phyloP scores from a whole-genome alignment of 2,329 filamentous ascomycete genomes.

The Sclerotinia nivalis region DNA sequence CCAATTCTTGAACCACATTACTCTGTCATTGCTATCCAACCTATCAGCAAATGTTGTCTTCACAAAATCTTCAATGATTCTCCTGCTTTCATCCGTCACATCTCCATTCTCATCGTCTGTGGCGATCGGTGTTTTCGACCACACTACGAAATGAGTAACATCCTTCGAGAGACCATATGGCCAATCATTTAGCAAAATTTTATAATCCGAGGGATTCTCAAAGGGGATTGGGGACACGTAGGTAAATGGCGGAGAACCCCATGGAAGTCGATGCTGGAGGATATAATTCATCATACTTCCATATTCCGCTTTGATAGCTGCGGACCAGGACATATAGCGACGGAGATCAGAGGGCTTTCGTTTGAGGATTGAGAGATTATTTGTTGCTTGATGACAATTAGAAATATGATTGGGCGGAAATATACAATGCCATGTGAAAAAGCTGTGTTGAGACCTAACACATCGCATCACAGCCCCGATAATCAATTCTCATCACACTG shows the following conservation, averaged over 20 bases:
- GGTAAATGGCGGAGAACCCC: conserved; percentile 62
- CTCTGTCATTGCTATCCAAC: conserved; percentile 52
- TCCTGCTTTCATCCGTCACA: conserved; percentile 66
- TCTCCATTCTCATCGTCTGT: conserved; percentile 71
- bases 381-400: conserved; percentile 45
- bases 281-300: conserved; percentile 81
- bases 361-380: conserved; percentile 72
- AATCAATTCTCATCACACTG: conserved; percentile 2
- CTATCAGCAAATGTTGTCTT: conserved; percentile 64
- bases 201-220: conserved; percentile 57
- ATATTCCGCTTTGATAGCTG: conserved; percentile 68
- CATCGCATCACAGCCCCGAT: not conserved
- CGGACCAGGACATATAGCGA: conserved; percentile 76
- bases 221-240: conserved; percentile 48
- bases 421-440: conserved; percentile 8
- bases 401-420: conserved; percentile 5
- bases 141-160: conserved; percentile 83
- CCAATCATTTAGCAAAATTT: conserved; percentile 87
- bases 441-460: not conserved
- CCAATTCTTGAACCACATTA: conserved; percentile 96
- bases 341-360: conserved; percentile 78
- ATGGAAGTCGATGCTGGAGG: conserved; percentile 66
- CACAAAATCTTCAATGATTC: conserved; percentile 68
- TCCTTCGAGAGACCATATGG: conserved; percentile 73
- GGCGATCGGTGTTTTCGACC: conserved; percentile 80